These are phyloP conservation scores for Aspergillus intermedius DNA, from an alignment of 2,329 filamentous ascomycete genomes.

Conservation along the genomic window DNA sequence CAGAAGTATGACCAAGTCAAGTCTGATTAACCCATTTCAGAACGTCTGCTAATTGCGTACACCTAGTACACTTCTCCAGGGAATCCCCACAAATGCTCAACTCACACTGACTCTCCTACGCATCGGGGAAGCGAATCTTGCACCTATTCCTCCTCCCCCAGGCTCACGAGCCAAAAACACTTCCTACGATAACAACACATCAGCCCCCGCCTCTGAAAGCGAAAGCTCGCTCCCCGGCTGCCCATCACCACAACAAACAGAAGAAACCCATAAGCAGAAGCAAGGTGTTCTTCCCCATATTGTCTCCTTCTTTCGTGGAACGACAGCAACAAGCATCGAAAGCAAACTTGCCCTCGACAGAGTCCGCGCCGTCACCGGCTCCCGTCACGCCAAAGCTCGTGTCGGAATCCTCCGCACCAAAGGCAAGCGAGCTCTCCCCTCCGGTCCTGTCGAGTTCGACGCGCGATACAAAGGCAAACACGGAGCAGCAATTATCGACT, in stretches of 20 bases:
- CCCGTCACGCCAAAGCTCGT: conserved; percentile 59
- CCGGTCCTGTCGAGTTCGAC: conserved; percentile 67
- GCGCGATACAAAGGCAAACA: conserved; percentile 62
- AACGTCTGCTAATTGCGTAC: conserved; percentile 10
- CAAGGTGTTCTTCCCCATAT: conserved; percentile 25
- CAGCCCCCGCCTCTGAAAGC: conserved; percentile 51
- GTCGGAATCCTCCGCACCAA: conserved; percentile 59
- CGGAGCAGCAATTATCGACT: conserved; percentile 60
- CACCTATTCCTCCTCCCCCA: conserved; percentile 63
- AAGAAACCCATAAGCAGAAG: conserved; percentile 15
- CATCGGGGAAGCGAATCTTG: conserved; percentile 73
- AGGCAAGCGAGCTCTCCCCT: conserved; percentile 34
- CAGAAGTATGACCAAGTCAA: conserved; percentile 46
- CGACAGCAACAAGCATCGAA: conserved; percentile 65
- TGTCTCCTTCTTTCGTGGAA: conserved; percentile 61
- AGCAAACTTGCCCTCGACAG: conserved; percentile 66
- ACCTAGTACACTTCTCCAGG: conserved; percentile 65
- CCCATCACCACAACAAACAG: conserved; percentile 17
- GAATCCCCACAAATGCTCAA: conserved; percentile 80
- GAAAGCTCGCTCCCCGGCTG: conserved; percentile 60
- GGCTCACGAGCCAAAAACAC: neutral
- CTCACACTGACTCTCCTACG: conserved; percentile 73
- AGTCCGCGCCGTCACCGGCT: conserved; percentile 58
- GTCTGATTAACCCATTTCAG: too few species aligned
- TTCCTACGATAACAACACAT: conserved; percentile 37